These are phyloP conservation scores for Teratosphaeria gauchensis DNA, from an alignment of 2,329 filamentous ascomycete species.

Conservation along the genomic window DNA sequence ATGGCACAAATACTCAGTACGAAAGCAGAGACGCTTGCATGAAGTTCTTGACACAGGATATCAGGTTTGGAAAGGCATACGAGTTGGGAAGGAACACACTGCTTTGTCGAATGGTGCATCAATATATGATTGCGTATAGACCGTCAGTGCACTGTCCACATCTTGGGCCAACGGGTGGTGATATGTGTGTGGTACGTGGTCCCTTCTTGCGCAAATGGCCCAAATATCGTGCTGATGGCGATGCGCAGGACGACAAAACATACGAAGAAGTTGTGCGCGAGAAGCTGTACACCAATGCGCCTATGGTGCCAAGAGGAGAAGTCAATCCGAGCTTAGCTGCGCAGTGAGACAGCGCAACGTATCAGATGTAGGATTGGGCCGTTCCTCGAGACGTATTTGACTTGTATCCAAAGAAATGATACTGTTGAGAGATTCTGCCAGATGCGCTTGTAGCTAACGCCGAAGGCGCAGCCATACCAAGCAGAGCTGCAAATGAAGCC, in stretches of 20 bases:
- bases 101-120: conserved; percentile 1
- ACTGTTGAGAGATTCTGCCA: no score
- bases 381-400: no score
- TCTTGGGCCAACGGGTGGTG: conserved; percentile 1
- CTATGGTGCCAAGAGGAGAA: neutral
- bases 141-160: conserved; percentile 2
- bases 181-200: neutral
- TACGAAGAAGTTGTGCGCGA: neutral
- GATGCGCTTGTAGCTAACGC: no score
- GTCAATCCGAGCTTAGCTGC: neutral
- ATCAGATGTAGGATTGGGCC: no score
- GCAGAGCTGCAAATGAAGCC: no score
- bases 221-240: neutral
- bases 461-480: no score
- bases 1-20: conserved; percentile 1
- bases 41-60: conserved; percentile 1
- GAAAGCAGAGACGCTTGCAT: neutral
- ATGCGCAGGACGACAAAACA: neutral
- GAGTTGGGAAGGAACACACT: conserved; percentile 2
- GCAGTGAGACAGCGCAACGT: neutral
- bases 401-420: no score
- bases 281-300: conserved; percentile 1
- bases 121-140: conserved; percentile 1
- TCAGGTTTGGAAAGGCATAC: conserved; percentile 2
- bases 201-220: neutral